These are phyloP conservation scores for Syzygium grande DNA, from an alignment of 345 rosid species.

Conservation along the genomic window DNA sequence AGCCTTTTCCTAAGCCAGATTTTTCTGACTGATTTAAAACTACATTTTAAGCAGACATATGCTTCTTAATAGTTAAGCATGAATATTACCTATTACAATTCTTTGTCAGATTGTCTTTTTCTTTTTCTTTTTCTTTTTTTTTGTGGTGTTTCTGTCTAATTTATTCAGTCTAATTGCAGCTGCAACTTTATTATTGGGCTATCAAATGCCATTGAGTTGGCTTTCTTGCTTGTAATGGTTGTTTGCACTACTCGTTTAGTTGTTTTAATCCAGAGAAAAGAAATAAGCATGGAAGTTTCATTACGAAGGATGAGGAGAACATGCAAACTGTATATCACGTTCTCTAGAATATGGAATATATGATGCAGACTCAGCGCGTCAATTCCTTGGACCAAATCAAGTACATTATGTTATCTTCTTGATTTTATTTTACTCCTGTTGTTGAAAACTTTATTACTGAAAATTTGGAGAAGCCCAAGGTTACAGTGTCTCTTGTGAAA, in stretches of 20 bases:
- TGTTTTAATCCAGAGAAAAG: neutral
- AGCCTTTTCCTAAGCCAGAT: neutral
- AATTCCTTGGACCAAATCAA: neutral
- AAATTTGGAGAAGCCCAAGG: neutral
- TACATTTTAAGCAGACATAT: neutral
- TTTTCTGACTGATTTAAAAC: neutral
- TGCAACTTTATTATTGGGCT: neutral
- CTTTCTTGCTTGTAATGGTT: neutral
- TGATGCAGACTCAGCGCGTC: neutral
- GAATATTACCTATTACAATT: neutral
- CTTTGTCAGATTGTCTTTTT: neutral
- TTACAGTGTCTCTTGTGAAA: neutral
- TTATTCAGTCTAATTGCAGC: neutral
- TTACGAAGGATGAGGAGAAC: neutral
- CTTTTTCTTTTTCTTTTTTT: neutral
- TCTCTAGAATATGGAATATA: neutral
- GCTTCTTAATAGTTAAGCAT: neutral
- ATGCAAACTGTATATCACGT: neutral
- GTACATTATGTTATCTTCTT: neutral
- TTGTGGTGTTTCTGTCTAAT: neutral
- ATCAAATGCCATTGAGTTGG: neutral
- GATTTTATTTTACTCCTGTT: neutral
- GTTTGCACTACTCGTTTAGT: neutral
- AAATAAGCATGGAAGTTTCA: neutral
- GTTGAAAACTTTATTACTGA: neutral